Base-by-base conservation (phyloP, 2,329 filamentous ascomycete species). In the Aureobasidium musti region DNA sequence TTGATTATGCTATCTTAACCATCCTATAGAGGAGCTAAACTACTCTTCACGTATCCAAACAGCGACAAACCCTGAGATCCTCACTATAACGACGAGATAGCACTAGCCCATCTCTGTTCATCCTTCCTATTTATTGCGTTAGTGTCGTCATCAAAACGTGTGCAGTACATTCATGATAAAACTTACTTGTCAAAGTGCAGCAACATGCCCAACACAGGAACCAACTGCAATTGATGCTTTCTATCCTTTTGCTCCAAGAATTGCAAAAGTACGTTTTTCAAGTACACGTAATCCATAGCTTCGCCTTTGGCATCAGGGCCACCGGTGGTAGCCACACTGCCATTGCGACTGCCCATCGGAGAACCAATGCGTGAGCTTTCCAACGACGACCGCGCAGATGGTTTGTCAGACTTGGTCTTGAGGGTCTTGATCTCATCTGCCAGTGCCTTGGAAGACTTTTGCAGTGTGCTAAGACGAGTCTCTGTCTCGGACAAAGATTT, bases 51-150 rank as follows among this genome's bases (percentile, higher is more conserved):
- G 33, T 3, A 39, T 14, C 13, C 35, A 17, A n/a, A n/a, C n/a
- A n/a, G n/a, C n/a, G n/a, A n/a, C n/a, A n/a, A n/a, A n/a, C n/a
- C n/a, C n/a, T n/a, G n/a, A n/a, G n/a, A 39, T 3, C 35, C 2
- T 39, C 35, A 39, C 14, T 53, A 83, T 72, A 76, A 78, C 19
- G 84, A 82, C 68, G 83, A 82, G 57, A 96, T 88, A 2, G 90
- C 92, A 21, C 88, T 85, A 78, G 89, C 86, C 91, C 92, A 96
- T 78, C 91, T 94, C 78, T 95, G 89, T 79, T 95, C 90, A 71
- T 97, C 92, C 72, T 84, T 86, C 72, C 84, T 87, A 67, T 68
- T 54, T 5, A 41, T 43, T 53, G 30, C 21, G 21, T 47, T 17
- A 23, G 39, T 7, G 69, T 76, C 68, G 65, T 50, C 65, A 57